A percentile compares a stretch with the other conserved stretches of the same genome.
These are phyloP conservation scores for Penicillium sp. DNA, from an alignment of 2,329 filamentous ascomycete species.

Conservation along the genomic window DNA sequence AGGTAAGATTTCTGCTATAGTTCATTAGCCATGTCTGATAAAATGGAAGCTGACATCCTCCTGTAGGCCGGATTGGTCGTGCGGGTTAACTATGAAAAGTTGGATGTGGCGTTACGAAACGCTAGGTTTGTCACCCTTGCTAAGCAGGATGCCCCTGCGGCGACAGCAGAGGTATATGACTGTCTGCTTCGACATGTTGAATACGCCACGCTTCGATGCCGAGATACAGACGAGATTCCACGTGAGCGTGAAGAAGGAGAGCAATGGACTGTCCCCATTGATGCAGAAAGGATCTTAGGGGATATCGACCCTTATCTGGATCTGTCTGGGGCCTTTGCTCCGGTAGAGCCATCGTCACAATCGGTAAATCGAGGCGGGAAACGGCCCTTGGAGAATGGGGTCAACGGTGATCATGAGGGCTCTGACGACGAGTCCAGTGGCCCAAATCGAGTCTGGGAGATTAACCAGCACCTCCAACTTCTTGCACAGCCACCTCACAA, in stretches of 20 bases:
- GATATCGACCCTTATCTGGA: constrained; percentile 42
- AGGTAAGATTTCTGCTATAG: constrained; percentile 30
- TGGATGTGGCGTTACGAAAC: constrained; percentile 78
- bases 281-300: constrained; percentile 34
- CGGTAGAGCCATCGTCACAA: constrained; percentile 27
- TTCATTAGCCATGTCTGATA: neutral
- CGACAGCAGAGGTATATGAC: constrained; percentile 76
- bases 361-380: constrained; percentile 31
- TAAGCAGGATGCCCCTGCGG: constrained; percentile 67
- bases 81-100: constrained; percentile 81
- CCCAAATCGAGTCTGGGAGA: constrained; percentile 32
- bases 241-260: constrained; percentile 45
- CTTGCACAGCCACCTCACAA: constrained; percentile 46
- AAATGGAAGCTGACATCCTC: constrained; percentile 5
- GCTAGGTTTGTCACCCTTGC: constrained; percentile 73
- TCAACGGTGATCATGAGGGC: constrained; percentile 48
- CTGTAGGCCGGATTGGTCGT: constrained; percentile 69
- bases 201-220: constrained; percentile 67
- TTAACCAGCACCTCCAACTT: constrained; percentile 50
- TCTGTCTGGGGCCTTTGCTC: constrained; percentile 38
- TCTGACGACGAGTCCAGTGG: constrained; percentile 33
- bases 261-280: constrained; percentile 38
- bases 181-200: constrained; percentile 72
- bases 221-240: constrained; percentile 41
- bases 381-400: constrained; percentile 30